Evolutionary conservation across 2,329 filamentous ascomycete species (phyloP).

Genomic region (Rutstroemia sp.): DNA sequence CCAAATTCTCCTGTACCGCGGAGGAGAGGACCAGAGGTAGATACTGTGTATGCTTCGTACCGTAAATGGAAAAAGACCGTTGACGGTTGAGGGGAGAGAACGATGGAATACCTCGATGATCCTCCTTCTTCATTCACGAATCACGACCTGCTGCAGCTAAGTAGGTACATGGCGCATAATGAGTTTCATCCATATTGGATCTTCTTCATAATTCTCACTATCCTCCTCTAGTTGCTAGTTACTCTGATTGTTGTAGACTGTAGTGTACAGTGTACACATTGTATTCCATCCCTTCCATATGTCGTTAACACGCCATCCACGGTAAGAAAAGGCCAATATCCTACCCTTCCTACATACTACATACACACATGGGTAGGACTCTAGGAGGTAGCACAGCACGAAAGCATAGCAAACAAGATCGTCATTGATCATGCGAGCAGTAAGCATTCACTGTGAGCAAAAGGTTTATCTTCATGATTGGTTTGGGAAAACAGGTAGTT

Average conservation of each 20-base stretch:
- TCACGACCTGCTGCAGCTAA: too few species aligned
- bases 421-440: background rate
- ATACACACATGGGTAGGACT: background rate
- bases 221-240: background rate
- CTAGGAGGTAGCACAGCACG: background rate
- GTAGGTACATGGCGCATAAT: background rate
- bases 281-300: background rate
- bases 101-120: too few species aligned
- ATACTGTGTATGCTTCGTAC: too few species aligned
- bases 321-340: background rate
- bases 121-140: too few species aligned
- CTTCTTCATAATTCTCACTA: too few species aligned
- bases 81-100: too few species aligned
- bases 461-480: background rate
- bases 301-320: constrained; percentile 3
- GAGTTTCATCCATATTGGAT: constrained; percentile 3
- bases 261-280: too few species aligned
- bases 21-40: too few species aligned
- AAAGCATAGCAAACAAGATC: background rate
- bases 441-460: background rate
- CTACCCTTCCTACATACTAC: background rate
- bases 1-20: too few species aligned
- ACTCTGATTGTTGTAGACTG: background rate
- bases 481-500: background rate
- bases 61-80: too few species aligned